Percentiles rank a stretch among this genome's conserved stretches.
Conservation (phyloP, 2,329 filamentous ascomycete species). For the Sclerotinia glacialis region DNA sequence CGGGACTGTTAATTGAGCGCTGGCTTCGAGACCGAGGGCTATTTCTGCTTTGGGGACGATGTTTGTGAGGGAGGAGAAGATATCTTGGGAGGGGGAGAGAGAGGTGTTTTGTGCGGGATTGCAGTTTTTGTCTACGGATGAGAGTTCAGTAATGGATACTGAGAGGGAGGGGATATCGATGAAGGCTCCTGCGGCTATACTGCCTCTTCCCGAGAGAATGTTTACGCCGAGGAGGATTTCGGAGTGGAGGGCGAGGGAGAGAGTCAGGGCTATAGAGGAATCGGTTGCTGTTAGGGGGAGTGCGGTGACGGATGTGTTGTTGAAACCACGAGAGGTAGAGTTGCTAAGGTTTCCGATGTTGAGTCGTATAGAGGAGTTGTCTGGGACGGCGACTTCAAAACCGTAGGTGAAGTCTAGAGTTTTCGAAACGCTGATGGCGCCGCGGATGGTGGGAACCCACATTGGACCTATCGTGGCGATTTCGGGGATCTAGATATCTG, state of each 20-base stretch:
- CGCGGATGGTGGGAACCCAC: background rate
- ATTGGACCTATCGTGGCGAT: conserved; percentile 9
- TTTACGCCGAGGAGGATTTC: conserved; percentile 17
- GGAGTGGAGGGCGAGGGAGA: conserved; percentile 4
- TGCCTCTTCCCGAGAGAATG: background rate
- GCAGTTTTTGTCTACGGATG: conserved; percentile 6
- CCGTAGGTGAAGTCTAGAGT: conserved; percentile 17
- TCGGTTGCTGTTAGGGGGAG: conserved; percentile 11
- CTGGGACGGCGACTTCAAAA: background rate
- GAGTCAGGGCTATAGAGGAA: background rate
- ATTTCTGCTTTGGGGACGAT: conserved; percentile 12
- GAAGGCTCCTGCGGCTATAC: conserved; percentile 11
- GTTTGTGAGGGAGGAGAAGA: conserved; percentile 12
- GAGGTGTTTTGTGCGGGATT: background rate
- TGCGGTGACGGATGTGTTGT: background rate
- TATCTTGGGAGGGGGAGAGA: background rate
- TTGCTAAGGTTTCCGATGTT: conserved; percentile 16
- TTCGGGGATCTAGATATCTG: background rate
- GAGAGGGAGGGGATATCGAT: conserved; percentile 12
- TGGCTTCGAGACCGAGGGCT: background rate
- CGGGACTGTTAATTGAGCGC: background rate
- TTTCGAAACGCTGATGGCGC: background rate
- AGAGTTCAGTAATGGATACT: conserved; percentile 7
- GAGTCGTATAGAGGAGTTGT: background rate
- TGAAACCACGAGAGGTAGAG: conserved; percentile 3